phyloP scores from a whole-genome alignment of 2,329 filamentous ascomycete species.

The Aspergillus latus region DNA sequence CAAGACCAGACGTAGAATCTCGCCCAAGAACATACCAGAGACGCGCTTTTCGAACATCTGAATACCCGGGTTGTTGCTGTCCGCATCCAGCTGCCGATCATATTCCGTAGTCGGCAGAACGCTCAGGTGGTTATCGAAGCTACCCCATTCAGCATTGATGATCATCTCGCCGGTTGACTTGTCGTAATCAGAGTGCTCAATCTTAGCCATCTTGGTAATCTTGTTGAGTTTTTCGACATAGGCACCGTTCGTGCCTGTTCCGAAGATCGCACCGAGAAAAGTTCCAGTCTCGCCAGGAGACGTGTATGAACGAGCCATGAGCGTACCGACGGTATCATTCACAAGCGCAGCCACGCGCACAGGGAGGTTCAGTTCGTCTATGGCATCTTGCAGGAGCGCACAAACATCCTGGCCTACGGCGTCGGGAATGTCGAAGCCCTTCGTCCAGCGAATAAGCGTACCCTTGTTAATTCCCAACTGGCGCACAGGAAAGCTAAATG shows the following conservation, averaged over 20 bases:
- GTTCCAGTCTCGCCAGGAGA: conserved; percentile 84
- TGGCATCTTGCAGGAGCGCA: conserved; percentile 80
- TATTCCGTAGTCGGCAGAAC: conserved; percentile 84
- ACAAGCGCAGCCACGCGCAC: conserved; percentile 94
- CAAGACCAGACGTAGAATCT: conserved; percentile 79
- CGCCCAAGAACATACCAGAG: conserved; percentile 96
- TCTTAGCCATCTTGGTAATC: conserved; percentile 69
- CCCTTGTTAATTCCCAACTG: conserved; percentile 96
- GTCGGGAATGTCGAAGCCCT: conserved; percentile 96
- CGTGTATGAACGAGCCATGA: conserved; percentile 96
- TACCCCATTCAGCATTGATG: conserved; percentile 97
- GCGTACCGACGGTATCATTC: conserved; percentile 95
- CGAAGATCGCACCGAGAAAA: conserved; percentile 93
- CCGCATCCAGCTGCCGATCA: conserved; percentile 73
- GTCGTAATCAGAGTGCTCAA: conserved; percentile 65
- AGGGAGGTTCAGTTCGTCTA: conserved; percentile 80
- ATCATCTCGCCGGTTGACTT: conserved; percentile 88
- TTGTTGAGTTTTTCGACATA: conserved; percentile 91
- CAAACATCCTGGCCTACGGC: conserved; percentile 94
- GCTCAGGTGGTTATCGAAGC: conserved; percentile 90
- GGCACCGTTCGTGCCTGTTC: conserved; percentile 94
- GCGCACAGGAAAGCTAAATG: conserved; percentile 95
- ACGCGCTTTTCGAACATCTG: conserved; percentile 99
- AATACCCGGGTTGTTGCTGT: conserved; percentile 85
- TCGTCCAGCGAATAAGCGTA: conserved; percentile 93